Base-by-base conservation (phyloP, 768 basidiomycete species). In the Rhodotorula kratochvilovae region DNA sequence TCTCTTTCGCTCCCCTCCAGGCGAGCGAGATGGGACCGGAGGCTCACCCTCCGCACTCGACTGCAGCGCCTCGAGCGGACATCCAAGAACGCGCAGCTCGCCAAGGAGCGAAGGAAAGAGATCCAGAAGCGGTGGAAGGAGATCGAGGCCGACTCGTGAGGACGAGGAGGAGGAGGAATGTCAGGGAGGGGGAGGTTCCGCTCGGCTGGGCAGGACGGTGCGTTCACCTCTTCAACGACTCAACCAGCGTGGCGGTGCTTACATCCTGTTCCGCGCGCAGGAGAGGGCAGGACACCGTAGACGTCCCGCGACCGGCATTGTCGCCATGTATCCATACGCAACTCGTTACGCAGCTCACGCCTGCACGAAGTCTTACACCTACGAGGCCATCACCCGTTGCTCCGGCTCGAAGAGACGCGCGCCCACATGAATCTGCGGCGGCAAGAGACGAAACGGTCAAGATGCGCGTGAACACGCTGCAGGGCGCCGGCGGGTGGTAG, bases 51-150 rank as follows among this genome's bases (percentile, higher is more conserved):
- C 23, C 17, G 12, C 6, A 29, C 45, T 8, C 11, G 1, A 50
- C 31, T 15, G 25, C 55, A 68, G 67, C 61, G 67, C n/a, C 8
- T 68, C 35, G 67, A 68, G 5, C 43, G 60, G 23, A 62, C 67
- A 1, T 27, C 29, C n/a, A 62, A 62, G 46, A 68, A 68, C 60
- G 23, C 35, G 19, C 60, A 68, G 3, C 23, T 33, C 12, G 72
- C 72, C 0, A 61, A 61, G 54, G 67, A 61, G n/a, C 56, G 59
- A 55, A 59, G 72, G 23, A 46, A 51, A 25, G 63, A 53, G 46
- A 46, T 73, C 15, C 48, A 68, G 61, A n/a, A 59, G 15, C 25
- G 56, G 56, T 73, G 67, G 72, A 62, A 67, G 35, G 61, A 66
- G 51, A 69, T 68, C 39, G 67, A 73, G 60, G 17, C 53, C 8